Evolutionary conservation across 2,329 filamentous ascomycete species (phyloP).

Genomic region (Cytospora leucostoma): DNA sequence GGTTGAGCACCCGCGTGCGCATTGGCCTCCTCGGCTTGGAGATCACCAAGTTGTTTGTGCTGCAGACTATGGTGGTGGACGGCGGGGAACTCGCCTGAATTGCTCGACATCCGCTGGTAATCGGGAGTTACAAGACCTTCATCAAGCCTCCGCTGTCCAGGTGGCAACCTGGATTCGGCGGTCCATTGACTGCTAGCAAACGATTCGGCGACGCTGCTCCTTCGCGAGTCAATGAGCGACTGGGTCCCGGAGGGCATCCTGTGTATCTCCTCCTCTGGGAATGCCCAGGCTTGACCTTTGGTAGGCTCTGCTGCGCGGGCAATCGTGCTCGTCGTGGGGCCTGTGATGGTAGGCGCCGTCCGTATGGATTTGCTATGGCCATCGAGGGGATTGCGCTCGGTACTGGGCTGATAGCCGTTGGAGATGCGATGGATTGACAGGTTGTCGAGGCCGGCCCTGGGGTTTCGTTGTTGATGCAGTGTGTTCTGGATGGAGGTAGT

Average conservation of each 20-base stretch:
- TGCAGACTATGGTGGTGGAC: conserved; percentile 76
- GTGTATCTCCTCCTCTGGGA: conserved; percentile 71
- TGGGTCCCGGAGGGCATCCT: conserved; percentile 49
- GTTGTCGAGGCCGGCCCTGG: conserved; percentile 52
- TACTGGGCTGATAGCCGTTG: conserved; percentile 64
- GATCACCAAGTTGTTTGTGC: conserved; percentile 68
- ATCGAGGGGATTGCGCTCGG: conserved; percentile 57
- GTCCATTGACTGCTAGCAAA: conserved; percentile 80
- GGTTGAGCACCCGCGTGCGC: conserved; percentile 63
- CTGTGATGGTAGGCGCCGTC: conserved; percentile 75
- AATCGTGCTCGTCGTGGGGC: conserved; percentile 64
- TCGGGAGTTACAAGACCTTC: conserved; percentile 53
- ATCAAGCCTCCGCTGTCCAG: conserved; percentile 71
- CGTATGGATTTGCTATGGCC: conserved; percentile 54
- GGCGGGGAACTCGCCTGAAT: conserved; percentile 57
- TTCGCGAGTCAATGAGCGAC: conserved; percentile 64
- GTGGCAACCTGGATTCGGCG: conserved; percentile 69
- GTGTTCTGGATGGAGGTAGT: conserved; percentile 73
- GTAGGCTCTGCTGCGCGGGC: conserved; percentile 75
- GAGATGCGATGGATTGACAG: conserved; percentile 61
- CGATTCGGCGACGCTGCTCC: conserved; percentile 76
- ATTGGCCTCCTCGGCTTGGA: conserved; percentile 62
- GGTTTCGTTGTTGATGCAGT: conserved; percentile 66
- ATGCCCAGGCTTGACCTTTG: conserved; percentile 82
- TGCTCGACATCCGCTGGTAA: conserved; percentile 50